Evolutionary conservation across 805 yeast genomes (phyloP), one percentile per base, ranked within the genome.

Genomic region (Saccharomycopsis guyanensis): DNA sequence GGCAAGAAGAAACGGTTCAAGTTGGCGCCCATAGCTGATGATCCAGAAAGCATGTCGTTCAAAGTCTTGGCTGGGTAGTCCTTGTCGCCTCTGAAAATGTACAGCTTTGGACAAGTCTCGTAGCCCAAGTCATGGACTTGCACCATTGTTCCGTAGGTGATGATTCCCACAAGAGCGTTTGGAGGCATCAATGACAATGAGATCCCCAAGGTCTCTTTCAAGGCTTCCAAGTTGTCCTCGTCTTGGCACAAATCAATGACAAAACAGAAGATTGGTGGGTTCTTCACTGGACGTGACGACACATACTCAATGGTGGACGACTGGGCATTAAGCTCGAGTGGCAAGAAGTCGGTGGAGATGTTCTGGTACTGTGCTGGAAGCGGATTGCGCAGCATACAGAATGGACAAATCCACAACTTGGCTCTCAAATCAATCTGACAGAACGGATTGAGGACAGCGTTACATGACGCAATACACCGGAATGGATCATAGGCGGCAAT

Each of bases 211-310:
- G 91, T 73, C 55, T 86, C 95, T 59, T 85, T 86, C 64, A 89
- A 72, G 2, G 95, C 85, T 60, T 79, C 77, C 57, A 89, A 71
- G 60, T 86, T 88, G 56, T 88, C 97, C 47, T 77, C 81, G 59
- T 88, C 95, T 65, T 91, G 91, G 62, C 96, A 86, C 52, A 87
- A 68, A 63, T 89, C 97, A 53, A 89, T 80, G 25, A 86, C 88
- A 59, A 86, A 86, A 47, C 87, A 66, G 62, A 86, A 89, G 40
- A 86, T 76, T 7, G 97, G 96, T 6, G 96, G 96, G 45, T 77
- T 72, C 54, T 76, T 82, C 20, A 81, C 86, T 3, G 94, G 93
- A 58, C 89, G 80, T 24, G 80, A 73, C 24, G 89, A 75, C 50
- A 86, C 77, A 64, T 89, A 89, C 68, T 89, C 97, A 47, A 88